These are phyloP conservation scores for Phaeoacremonium minimum DNA, from an alignment of 2,329 filamentous ascomycete species.

Conservation along the genomic window DNA sequence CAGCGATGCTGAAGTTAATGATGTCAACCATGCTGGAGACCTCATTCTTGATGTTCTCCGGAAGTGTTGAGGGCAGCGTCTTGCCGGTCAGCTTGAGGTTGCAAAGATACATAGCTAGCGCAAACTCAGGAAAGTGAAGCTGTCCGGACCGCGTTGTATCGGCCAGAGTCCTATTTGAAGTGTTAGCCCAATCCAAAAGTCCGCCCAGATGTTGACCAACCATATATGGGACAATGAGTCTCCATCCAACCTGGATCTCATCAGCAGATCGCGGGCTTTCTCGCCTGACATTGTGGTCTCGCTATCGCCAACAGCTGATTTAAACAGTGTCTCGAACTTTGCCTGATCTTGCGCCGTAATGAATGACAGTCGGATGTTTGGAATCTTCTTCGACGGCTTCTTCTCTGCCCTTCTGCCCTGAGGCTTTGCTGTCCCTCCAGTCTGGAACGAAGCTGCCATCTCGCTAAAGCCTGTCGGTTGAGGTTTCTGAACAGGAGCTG, in stretches of 20 bases:
- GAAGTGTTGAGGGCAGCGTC: conserved; percentile 67
- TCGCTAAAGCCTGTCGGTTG: conserved; percentile 62
- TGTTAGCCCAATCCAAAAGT: conserved; percentile 1
- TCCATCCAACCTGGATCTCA: conserved; percentile 84
- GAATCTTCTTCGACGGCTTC: conserved; percentile 66
- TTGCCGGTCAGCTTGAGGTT: conserved; percentile 90
- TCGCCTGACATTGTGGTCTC: conserved; percentile 88
- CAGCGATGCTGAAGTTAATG: conserved; percentile 87
- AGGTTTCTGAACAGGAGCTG: conserved; percentile 59
- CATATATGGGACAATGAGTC: conserved; percentile 90
- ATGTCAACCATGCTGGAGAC: conserved; percentile 99
- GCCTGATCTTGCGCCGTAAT: conserved; percentile 92
- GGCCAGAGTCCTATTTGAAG: conserved; percentile 69
- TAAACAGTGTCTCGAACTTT: conserved; percentile 97
- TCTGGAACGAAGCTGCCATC: conserved; percentile 64
- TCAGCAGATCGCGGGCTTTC: conserved; percentile 81
- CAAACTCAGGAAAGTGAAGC: conserved; percentile 95
- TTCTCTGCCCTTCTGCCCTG: conserved; percentile 44
- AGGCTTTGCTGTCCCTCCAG: conserved; percentile 38
- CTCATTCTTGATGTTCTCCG: conserved; percentile 88
- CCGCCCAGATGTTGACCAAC: conserved; percentile 39
- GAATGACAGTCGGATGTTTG: conserved; percentile 90
- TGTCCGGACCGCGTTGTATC: conserved; percentile 97
- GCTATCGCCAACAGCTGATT: conserved; percentile 81
- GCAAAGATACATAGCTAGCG: conserved; percentile 96